phyloP scores from a whole-genome alignment of 73 alveolate genomes.

The Breviolum minutum region DNA sequence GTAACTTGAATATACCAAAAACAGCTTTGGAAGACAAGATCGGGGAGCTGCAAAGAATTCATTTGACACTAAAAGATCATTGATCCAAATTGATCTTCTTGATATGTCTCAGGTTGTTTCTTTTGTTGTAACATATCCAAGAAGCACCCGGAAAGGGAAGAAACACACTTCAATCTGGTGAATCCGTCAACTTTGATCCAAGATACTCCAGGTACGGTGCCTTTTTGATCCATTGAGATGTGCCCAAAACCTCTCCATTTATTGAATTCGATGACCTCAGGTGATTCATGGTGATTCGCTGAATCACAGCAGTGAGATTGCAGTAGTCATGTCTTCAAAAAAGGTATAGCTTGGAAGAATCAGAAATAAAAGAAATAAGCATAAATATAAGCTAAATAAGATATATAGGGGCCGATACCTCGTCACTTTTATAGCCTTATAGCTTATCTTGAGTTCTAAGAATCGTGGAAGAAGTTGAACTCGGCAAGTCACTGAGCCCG shows the following conservation, averaged over 20 bases:
- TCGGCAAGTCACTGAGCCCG: constrained; percentile 71
- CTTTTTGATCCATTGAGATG: constrained; percentile 85
- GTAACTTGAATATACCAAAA: too few relatives aligned
- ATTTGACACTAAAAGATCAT: neutral
- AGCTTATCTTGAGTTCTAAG: too few relatives aligned
- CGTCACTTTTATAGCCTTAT: too few relatives aligned
- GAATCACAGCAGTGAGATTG: too few relatives aligned
- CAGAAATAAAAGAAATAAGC: neutral
- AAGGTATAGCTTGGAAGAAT: neutral
- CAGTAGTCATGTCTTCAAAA: too few relatives aligned
- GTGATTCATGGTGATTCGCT: neutral
- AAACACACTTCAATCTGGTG: too few relatives aligned
- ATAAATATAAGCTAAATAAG: too few relatives aligned
- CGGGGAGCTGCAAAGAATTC: neutral
- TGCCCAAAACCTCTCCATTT: constrained; percentile 94
- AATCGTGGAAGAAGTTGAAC: neutral
- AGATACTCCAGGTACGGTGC: constrained; percentile 72
- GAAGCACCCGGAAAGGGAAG: too few relatives aligned
- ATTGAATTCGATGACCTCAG: constrained; percentile 84
- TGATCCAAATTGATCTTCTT: too few relatives aligned
- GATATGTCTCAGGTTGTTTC: too few relatives aligned
- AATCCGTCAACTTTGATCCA: neutral
- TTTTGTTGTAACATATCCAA: too few relatives aligned
- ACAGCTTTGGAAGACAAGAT: neutral
- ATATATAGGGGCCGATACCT: too few relatives aligned